Evolutionary conservation across 108 stramenopile species (phyloP), one percentile per base, ranked within the genome.

Genomic region (Epipyxis sp.): DNA sequence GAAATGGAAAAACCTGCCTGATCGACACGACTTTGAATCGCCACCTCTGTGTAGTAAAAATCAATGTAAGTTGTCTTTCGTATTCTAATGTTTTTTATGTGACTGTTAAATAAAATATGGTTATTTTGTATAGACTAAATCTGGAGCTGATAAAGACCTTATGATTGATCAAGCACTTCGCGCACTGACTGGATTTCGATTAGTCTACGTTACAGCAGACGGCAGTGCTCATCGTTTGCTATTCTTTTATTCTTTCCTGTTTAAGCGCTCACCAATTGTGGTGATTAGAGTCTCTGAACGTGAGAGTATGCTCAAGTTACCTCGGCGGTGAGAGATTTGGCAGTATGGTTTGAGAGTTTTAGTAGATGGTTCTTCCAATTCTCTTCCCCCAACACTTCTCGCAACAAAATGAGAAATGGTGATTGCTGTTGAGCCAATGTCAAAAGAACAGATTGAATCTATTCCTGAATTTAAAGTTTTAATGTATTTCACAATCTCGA

Each of bases 401-500:
- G 61, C 61, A 65, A 65, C 61, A 65, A 37, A 65, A 65, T 32
- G 61, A 65, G 61, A 65, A 65, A 65, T 25, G 3, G 25, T 65
- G 35, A 35, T 65, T 65, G 61, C 61, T 65, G 25, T 65, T 65
- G 61, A 65, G 61, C 61, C 61, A 65, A 65, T 65, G 61, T 65
- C 61, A 29, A 65, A 65, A 65, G 61, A 65, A 65, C 61, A 35
- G 61, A 65, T 65, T 29, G 61, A 65, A 65, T 65, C 61, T 65
- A 37, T 65, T 65, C 61, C 61, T 65, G 61, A 65, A 65, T 65
- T 65, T 65, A 65, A 65, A 65, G 61, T 6, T 37, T 65, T 65
- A 37, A 65, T 65, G 6, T 16, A 65, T 37, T 65, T 65, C 61
- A 65, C 61, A 65, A 65, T 65, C 3, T 65, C 61, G 61, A 65